Evolutionary conservation across 768 basidiomycete genomes (phyloP).

Genomic region (Mycena metata): DNA sequence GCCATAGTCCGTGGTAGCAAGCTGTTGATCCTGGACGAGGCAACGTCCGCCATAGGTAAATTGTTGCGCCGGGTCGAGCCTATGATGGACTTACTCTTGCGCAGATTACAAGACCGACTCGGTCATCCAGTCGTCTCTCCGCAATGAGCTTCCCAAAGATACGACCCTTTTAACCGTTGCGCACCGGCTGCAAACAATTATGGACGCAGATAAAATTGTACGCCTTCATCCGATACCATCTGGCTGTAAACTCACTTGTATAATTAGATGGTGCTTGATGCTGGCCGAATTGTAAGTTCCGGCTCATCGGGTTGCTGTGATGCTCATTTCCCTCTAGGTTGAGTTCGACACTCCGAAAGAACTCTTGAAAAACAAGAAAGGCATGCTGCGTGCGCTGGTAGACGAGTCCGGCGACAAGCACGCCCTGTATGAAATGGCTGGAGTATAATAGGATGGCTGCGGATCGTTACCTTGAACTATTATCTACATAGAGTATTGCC

Average conservation of each 20-base stretch:
- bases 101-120: constrained; percentile 54
- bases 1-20: constrained; percentile 40
- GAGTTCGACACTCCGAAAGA: constrained; percentile 67
- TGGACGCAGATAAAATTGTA: constrained; percentile 51
- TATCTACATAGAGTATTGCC: constrained; percentile 30
- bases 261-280: constrained; percentile 57
- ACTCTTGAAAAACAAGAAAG: constrained; percentile 66
- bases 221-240: constrained; percentile 41
- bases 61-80: background rate
- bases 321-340: constrained; percentile 43
- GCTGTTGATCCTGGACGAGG: constrained; percentile 39
- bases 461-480: constrained; percentile 8
- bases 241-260: constrained; percentile 4
- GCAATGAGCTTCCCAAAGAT: constrained; percentile 52
- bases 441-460: constrained; percentile 33
- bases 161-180: constrained; percentile 46
- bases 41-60: constrained; percentile 29
- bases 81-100: background rate
- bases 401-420: constrained; percentile 71
- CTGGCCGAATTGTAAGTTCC: constrained; percentile 52
- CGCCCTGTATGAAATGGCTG: constrained; percentile 60
- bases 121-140: constrained; percentile 58
- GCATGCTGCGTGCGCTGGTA: constrained; percentile 67
- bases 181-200: constrained; percentile 52
- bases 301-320: background rate